Evolutionary conservation across 2,329 filamentous ascomycete genomes (phyloP).

Genomic region (Botrytis fabae): DNA sequence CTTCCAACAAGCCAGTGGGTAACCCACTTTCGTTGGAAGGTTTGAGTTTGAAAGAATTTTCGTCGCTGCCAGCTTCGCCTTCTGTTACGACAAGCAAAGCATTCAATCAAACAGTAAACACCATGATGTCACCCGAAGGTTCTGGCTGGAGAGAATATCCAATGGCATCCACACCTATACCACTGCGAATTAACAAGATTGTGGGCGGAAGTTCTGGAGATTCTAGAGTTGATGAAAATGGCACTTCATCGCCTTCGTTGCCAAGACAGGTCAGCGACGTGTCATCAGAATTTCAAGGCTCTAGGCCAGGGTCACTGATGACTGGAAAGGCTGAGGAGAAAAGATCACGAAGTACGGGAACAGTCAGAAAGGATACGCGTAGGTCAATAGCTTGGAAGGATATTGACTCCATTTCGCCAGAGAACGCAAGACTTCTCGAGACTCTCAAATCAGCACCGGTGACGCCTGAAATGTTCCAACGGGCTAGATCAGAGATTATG

Average conservation of each 20-base stretch:
- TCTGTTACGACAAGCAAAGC: neutral
- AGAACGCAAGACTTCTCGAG: neutral
- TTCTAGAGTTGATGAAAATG: neutral
- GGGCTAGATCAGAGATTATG: neutral
- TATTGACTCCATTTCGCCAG: rapidly evolving
- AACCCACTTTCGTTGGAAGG: neutral
- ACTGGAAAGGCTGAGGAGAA: neutral
- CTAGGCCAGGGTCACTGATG: neutral
- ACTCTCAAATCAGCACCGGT: neutral
- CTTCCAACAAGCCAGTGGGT: neutral
- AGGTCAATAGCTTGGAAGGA: neutral
- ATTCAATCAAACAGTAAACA: rapidly evolving
- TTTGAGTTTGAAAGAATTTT: neutral
- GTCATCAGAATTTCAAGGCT: neutral
- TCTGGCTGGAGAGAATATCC: rapidly evolving
- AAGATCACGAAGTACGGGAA: neutral
- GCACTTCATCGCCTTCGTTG: neutral
- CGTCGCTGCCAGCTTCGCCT: neutral
- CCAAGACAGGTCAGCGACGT: neutral
- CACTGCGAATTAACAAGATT: neutral
- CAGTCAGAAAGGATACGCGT: rapidly evolving
- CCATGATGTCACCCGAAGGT: neutral
- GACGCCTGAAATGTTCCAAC: neutral
- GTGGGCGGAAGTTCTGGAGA: neutral
- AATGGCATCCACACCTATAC: neutral